Evolutionary conservation across 78 protist species (phyloP), one percentile per base, ranked within the genome.

Genomic region (Isochrysis galbana): DNA sequence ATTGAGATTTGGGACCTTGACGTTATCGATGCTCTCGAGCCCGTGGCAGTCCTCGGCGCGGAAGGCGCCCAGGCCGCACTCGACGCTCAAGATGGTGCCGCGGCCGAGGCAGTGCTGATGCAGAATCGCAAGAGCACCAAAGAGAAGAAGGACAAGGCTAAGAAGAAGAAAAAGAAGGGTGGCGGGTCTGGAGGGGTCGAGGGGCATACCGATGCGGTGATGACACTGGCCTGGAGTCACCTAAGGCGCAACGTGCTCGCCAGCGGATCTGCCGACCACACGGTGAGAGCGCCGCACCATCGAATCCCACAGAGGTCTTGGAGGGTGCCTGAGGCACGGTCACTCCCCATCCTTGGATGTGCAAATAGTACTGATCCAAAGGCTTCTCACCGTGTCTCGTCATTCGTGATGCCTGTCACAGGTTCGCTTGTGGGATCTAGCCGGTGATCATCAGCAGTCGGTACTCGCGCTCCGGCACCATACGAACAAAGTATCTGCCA

Each of bases 1-100:
- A 97, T 97, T 38, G 98, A 97, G 55, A 90, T 97, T 51, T 97
- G 98, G 98, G 92, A 95, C 80, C 89, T 97, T 22, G 98, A 97
- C 91, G 86, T 97, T 11, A 45, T 95, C 5, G 97, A 96, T 5
- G 87, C 96, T 32, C 47, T 91, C 51, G 80, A 87, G 45, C 98
- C 98, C 54, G 86, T 90, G 32, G 93, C 83, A 21, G 92, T 86
- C n/a, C 93, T 97, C n/a, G 98, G 98, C 23, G 95, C 94, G 36
- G 39, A 47, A n/a, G 36, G 87, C 32, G 47, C 70, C 36, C 5
- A 38, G 29, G 67, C 54, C 26, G 23, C 47, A 29, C 41, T 72
- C 36, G 38, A 45, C 39, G 0, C 44, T 23, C 34, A 25, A n/a
- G 22, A 11, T 5, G 2, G 29, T 19, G 98, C 95, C 25, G 95